Conservation (phyloP, 2,329 filamentous ascomycete species). For the Xylariaceae sp. region DNA sequence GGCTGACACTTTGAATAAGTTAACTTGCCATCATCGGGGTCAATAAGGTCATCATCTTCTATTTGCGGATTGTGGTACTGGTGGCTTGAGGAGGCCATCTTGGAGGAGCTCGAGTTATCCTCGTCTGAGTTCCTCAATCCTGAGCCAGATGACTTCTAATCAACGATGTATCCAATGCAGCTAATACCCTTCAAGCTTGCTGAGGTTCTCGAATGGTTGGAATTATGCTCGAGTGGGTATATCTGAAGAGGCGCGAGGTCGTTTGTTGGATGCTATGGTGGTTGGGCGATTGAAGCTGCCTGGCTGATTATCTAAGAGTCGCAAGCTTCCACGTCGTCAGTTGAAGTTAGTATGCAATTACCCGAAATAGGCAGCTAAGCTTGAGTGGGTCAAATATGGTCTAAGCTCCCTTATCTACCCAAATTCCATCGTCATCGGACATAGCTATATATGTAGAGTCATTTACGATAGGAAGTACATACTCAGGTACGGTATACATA, state of each 20-base stretch:
- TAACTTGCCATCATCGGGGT: constrained; percentile 74
- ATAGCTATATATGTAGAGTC: no score
- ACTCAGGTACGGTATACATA: no score
- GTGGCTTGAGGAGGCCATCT: constrained; percentile 57
- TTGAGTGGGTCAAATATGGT: constrained; percentile 9
- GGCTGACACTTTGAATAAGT: not conserved
- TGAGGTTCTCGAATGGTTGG: not conserved
- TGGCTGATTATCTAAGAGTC: not conserved
- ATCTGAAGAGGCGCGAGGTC: not conserved
- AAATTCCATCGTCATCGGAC: no score
- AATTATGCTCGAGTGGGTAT: not conserved
- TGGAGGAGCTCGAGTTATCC: constrained; percentile 21
- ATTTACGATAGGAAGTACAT: no score
- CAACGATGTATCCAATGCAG: not conserved
- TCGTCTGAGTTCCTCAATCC: constrained; percentile 4
- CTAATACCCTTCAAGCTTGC: not conserved
- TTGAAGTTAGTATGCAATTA: constrained; percentile 20
- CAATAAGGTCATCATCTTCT: constrained; percentile 72
- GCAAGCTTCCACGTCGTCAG: constrained; percentile 26
- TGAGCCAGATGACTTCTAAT: not conserved
- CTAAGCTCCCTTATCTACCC: no score
- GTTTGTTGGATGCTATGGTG: constrained; percentile 1
- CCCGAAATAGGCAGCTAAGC: constrained; percentile 1
- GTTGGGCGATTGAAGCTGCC: constrained; percentile 24
- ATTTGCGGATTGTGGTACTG: constrained; percentile 67